A percentile compares a stretch with the other conserved stretches of the same genome.
phyloP scores from a whole-genome alignment of 2,329 filamentous ascomycete genomes.

The Cadophora malorum region DNA sequence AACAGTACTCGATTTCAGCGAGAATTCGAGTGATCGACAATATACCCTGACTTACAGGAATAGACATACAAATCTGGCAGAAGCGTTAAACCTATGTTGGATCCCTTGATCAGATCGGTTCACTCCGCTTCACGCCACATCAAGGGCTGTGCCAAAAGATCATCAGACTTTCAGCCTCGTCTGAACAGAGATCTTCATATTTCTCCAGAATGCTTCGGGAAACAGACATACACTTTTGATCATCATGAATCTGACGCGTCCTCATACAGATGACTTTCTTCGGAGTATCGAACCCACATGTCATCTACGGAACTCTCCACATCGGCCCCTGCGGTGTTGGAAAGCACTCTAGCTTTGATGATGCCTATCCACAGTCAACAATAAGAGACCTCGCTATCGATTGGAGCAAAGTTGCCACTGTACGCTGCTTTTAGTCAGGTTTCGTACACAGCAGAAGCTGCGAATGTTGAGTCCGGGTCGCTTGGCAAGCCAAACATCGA shows the following conservation, averaged over 20 bases:
- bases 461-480: neutral
- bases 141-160: slow-evolving; percentile 23
- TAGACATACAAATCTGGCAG: neutral
- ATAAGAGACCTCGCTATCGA: neutral
- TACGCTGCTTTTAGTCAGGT: slow-evolving; percentile 1
- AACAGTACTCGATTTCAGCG: slow-evolving; percentile 1
- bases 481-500: neutral
- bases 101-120: neutral
- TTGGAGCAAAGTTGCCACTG: slow-evolving; percentile 5
- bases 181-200: slow-evolving; percentile 24
- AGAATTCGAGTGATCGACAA: slow-evolving; percentile 11
- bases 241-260: slow-evolving; percentile 1
- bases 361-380: neutral
- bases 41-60: neutral
- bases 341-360: neutral
- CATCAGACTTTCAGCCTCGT: slow-evolving; percentile 22
- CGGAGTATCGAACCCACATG: neutral
- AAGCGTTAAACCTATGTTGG: slow-evolving; percentile 1
- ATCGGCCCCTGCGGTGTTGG: neutral
- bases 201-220: neutral
- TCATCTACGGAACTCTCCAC: neutral
- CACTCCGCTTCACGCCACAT: slow-evolving; percentile 22
- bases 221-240: neutral
- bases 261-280: neutral
- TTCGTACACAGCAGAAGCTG: neutral